Evolutionary conservation across 2,329 filamentous ascomycete species (phyloP).

Genomic region (Colletotrichum cereale): DNA sequence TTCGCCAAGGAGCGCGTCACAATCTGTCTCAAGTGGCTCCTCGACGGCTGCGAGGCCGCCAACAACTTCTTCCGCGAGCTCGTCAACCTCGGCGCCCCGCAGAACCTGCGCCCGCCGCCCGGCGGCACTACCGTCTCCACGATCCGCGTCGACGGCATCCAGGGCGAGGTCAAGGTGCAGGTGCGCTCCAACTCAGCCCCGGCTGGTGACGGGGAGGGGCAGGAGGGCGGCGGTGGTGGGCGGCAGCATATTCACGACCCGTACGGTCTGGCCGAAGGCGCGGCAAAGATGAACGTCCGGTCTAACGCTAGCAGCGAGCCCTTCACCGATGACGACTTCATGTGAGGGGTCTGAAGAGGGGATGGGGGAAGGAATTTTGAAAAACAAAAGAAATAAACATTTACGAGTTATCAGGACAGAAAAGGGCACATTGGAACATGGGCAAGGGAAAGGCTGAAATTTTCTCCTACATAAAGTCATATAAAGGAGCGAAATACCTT

Average conservation of each 20-base stretch:
- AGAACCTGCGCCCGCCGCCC: conserved; percentile 52
- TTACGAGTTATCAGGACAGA: neutral
- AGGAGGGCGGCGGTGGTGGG: conserved; percentile 23
- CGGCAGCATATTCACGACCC: conserved; percentile 44
- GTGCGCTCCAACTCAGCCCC: conserved; percentile 51
- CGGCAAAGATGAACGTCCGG: conserved; percentile 55
- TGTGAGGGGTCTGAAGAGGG: conserved; percentile 45
- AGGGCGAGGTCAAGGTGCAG: conserved; percentile 68
- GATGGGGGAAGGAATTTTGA: too few relatives aligned
- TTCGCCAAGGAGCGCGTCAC: conserved; percentile 94
- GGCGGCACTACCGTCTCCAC: conserved; percentile 55
- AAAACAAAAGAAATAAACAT: neutral
- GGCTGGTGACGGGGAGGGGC: conserved; percentile 30
- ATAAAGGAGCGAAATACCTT: neutral
- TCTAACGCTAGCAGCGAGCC: conserved; percentile 45
- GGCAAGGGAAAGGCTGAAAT: neutral
- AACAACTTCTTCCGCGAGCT: conserved; percentile 78
- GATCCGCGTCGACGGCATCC: conserved; percentile 67
- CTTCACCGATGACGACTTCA: conserved; percentile 60
- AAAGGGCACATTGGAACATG: neutral
- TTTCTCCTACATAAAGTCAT: neutral
- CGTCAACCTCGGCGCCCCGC: conserved; percentile 58
- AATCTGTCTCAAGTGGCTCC: conserved; percentile 86
- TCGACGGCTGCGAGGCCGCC: conserved; percentile 80
- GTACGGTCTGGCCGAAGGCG: conserved; percentile 58